Percentiles rank a stretch among this genome's conserved stretches.
Evolutionary conservation across 495 filamentous ascomycete species (phyloP).

Genomic region (Daldinia loculata): DNA sequence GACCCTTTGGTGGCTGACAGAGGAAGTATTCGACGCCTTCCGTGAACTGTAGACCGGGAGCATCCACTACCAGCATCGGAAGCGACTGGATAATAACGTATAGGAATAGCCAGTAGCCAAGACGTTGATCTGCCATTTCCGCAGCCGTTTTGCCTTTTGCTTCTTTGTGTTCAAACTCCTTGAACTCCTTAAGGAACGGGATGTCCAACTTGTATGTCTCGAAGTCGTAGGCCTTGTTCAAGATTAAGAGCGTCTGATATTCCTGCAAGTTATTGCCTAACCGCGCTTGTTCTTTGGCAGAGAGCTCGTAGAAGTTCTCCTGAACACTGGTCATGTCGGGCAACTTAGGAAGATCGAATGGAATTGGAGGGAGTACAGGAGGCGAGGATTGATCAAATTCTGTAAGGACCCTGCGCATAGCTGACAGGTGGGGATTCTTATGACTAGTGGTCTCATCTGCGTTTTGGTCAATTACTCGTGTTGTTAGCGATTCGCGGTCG

Average conservation of each 20-base stretch:
- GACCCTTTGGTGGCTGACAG: conserved; percentile 86
- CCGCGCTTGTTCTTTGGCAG: conserved; percentile 76
- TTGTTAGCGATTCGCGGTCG: conserved; percentile 71
- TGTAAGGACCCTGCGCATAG: conserved; percentile 75
- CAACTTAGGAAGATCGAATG: conserved; percentile 85
- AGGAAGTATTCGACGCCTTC: conserved; percentile 95
- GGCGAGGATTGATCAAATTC: conserved; percentile 90
- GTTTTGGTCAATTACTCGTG: conserved; percentile 64
- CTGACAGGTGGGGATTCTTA: conserved; percentile 55
- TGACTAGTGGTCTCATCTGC: conserved; percentile 46
- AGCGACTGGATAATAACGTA: conserved; percentile 91
- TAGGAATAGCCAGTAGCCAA: conserved; percentile 93
- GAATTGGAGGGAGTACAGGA: conserved; percentile 89
- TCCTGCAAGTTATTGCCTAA: conserved; percentile 72
- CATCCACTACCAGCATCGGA: conserved; percentile 89
- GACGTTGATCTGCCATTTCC: conserved; percentile 78
- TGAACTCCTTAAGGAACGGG: conserved; percentile 79
- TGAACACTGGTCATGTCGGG: conserved; percentile 72
- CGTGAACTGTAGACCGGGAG: conserved; percentile 75
- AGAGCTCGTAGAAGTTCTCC: conserved; percentile 66
- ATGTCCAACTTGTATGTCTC: conserved; percentile 66
- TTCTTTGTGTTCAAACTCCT: conserved; percentile 80
- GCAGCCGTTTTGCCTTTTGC: conserved; percentile 74
- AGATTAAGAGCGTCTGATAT: conserved; percentile 75
- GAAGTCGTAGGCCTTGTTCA: conserved; percentile 79